A percentile compares a stretch with the other conserved stretches of the same genome.
phyloP scores from a whole-genome alignment of 2,329 filamentous ascomycete species.

The Calycina herbarum region DNA sequence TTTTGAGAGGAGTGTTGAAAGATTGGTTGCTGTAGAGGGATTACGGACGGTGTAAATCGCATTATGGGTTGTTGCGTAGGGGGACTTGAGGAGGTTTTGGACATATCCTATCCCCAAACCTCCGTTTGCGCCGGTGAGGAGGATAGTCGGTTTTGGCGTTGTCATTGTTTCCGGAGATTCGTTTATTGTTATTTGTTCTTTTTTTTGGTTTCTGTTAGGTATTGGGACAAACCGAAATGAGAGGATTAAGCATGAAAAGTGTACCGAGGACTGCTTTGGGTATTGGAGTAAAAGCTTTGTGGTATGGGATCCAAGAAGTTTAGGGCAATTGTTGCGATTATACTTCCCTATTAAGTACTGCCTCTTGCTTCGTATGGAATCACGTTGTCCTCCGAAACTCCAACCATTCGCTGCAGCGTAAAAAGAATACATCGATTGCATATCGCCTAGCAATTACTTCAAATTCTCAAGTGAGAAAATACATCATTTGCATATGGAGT shows the following conservation, averaged over 20 bases:
- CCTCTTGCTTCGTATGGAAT: not conserved
- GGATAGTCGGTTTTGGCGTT: conserved; percentile 15
- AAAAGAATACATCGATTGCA: not conserved
- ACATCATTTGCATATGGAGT: not conserved
- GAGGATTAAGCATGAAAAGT: too few species aligned
- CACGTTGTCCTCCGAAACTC: too few species aligned
- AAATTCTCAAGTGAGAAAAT: not conserved
- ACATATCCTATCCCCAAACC: conserved; percentile 29
- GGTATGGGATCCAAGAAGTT: not conserved
- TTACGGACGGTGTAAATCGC: conserved; percentile 27
- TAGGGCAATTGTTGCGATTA: too few species aligned
- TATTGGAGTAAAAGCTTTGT: too few species aligned
- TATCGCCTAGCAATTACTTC: not conserved
- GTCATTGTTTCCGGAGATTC: not conserved
- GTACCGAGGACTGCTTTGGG: too few species aligned
- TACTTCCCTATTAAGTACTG: not conserved
- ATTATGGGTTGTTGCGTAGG: conserved; percentile 19
- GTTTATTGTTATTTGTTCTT: not conserved
- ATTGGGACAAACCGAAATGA: not conserved
- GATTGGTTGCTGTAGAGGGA: conserved; percentile 4
- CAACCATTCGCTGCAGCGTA: not conserved
- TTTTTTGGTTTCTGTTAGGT: not conserved
- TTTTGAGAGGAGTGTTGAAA: conserved; percentile 7
- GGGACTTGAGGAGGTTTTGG: conserved; percentile 19
- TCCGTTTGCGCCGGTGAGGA: conserved; percentile 32